Evolutionary conservation across 2,329 filamentous ascomycete species (phyloP).

Genomic region (Emmonsiellopsis sp.): DNA sequence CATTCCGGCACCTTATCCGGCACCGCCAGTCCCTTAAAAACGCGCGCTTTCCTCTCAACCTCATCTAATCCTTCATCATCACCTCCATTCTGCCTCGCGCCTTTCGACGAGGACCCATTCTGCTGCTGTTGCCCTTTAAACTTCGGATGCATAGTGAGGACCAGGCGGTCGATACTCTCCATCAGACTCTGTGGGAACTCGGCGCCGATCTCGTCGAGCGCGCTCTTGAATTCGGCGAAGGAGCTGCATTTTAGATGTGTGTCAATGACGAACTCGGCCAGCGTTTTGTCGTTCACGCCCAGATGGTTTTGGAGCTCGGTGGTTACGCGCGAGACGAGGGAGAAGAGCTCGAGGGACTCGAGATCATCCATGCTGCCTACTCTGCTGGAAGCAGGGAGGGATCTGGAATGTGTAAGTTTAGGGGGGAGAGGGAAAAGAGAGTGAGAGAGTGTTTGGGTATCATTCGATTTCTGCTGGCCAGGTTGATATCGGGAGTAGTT

Average conservation of each 20-base stretch:
- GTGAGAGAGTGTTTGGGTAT: neutral
- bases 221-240: constrained; percentile 64
- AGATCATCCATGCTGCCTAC: constrained; percentile 69
- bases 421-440: neutral
- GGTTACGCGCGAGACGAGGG: constrained; percentile 88
- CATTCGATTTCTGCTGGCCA: neutral
- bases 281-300: constrained; percentile 83
- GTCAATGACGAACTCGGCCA: constrained; percentile 92
- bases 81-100: constrained; percentile 32
- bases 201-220: constrained; percentile 66
- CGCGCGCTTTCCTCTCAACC: constrained; percentile 64
- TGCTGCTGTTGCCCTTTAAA: constrained; percentile 55
- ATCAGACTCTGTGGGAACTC: constrained; percentile 80
- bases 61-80: constrained; percentile 33
- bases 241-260: constrained; percentile 69
- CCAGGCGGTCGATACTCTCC: constrained; percentile 82
- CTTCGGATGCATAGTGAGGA: constrained; percentile 83
- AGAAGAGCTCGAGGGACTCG: constrained; percentile 81
- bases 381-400: neutral
- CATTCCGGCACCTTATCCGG: constrained; percentile 62
- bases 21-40: constrained; percentile 85
- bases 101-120: constrained; percentile 22
- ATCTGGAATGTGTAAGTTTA: neutral
- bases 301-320: constrained; percentile 92
- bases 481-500: neutral